Percentiles rank a stretch among this genome's conserved stretches.
Evolutionary conservation across 2,329 filamentous ascomycete species (phyloP).

Genomic region (Diaporthe sp.): DNA sequence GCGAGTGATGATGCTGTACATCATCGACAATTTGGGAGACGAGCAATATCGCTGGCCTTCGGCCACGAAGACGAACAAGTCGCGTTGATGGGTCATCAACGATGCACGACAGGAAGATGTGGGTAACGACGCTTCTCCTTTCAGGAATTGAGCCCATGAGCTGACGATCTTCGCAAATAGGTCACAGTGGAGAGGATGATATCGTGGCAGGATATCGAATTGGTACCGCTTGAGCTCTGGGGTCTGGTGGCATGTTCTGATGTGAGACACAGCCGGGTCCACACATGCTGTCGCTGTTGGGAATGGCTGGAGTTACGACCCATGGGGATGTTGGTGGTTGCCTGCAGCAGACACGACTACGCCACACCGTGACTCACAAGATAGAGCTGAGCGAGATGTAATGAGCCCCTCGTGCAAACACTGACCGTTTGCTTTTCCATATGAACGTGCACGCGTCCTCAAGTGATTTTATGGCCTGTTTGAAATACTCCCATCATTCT

Average conservation of each 20-base stretch:
- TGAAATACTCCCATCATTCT: background rate
- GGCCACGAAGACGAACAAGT: no score
- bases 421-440: background rate
- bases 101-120: background rate
- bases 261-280: background rate
- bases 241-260: background rate
- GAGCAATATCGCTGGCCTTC: no score
- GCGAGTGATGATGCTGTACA: no score
- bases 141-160: background rate
- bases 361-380: background rate
- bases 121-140: background rate
- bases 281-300: background rate
- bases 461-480: background rate
- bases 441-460: background rate
- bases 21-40: no score
- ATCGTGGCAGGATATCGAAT: no score
- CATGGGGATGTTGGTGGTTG: background rate
- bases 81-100: background rate
- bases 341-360: background rate
- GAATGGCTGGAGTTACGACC: background rate
- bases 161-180: background rate
- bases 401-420: background rate
- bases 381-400: background rate
- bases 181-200: no score
- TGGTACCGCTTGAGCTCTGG: no score